These are phyloP conservation scores for Epichloe coenophiala DNA, from an alignment of 2,329 filamentous ascomycete species.

Conservation along the genomic window DNA sequence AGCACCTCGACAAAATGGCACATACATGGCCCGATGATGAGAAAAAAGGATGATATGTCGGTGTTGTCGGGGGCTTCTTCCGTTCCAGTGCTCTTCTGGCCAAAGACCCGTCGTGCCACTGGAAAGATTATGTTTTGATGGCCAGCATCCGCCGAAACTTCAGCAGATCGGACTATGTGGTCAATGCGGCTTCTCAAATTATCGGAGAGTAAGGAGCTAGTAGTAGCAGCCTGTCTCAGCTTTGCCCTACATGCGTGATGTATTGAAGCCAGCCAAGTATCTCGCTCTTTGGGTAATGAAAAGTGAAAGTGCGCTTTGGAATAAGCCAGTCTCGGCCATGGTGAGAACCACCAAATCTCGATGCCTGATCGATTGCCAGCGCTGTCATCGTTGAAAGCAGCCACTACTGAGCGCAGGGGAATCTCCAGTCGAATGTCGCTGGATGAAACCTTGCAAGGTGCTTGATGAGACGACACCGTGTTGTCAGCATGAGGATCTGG, in stretches of 20 bases:
- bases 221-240: constrained; percentile 19
- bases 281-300: constrained; percentile 31
- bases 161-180: constrained; percentile 30
- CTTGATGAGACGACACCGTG: constrained; percentile 12
- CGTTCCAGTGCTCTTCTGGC: constrained; percentile 25
- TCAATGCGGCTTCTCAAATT: constrained; percentile 35
- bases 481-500: constrained; percentile 10
- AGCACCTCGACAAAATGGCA: constrained; percentile 39
- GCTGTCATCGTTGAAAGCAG: constrained; percentile 38
- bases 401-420: constrained; percentile 36
- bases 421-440: constrained; percentile 30
- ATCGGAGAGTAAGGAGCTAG: constrained; percentile 26
- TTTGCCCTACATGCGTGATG: constrained; percentile 27
- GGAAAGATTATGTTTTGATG: constrained; percentile 33
- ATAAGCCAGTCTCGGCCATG: constrained; percentile 30
- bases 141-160: constrained; percentile 17
- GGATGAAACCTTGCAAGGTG: constrained; percentile 16
- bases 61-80: constrained; percentile 31
- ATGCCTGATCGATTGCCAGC: constrained; percentile 35
- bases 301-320: constrained; percentile 37
- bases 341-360: constrained; percentile 43
- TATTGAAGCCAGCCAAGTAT: constrained; percentile 35
- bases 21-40: constrained; percentile 39
- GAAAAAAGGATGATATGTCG: constrained; percentile 39
- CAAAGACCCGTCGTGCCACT: constrained; percentile 34